phyloP scores from a whole-genome alignment of 2,329 filamentous ascomycete genomes.

The Falciphora oryzae region DNA sequence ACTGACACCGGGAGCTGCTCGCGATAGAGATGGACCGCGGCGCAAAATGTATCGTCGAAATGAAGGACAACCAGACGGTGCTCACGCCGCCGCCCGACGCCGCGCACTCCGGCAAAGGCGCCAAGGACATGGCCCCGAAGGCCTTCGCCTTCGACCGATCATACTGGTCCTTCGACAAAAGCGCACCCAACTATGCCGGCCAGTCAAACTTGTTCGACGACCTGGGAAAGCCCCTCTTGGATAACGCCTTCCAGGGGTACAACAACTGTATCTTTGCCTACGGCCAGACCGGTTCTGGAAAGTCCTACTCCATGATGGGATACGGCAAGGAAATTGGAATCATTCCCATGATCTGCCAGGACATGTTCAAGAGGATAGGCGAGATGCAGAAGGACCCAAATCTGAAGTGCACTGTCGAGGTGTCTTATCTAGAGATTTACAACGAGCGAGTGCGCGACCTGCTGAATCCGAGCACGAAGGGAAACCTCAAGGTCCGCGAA shows the following conservation, averaged over 20 bases:
- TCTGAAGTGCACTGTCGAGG: slow-evolving; percentile 81
- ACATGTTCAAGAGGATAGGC: slow-evolving; percentile 89
- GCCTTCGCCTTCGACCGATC: slow-evolving; percentile 93
- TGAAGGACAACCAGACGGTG: slow-evolving; percentile 89
- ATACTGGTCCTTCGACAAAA: slow-evolving; percentile 95
- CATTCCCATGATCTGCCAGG: slow-evolving; percentile 92
- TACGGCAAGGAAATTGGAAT: slow-evolving; percentile 95
- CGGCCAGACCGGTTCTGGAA: slow-evolving; percentile 95
- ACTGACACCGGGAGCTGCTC: slow-evolving; percentile 7
- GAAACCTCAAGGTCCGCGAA: slow-evolving; percentile 94
- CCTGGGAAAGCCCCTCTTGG: slow-evolving; percentile 80
- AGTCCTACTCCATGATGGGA: slow-evolving; percentile 99
- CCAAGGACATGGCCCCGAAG: slow-evolving; percentile 66
- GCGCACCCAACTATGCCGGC: slow-evolving; percentile 75
- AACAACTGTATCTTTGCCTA: slow-evolving; percentile 99
- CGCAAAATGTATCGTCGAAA: slow-evolving; percentile 95
- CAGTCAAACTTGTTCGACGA: slow-evolving; percentile 87
- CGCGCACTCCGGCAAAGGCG: slow-evolving; percentile 54
- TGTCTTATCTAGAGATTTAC: slow-evolving; percentile 98
- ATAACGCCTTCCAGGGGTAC: slow-evolving; percentile 97
- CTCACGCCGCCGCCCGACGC: slow-evolving; percentile 66
- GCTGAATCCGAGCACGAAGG: slow-evolving; percentile 90
- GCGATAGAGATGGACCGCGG: slow-evolving; percentile 77
- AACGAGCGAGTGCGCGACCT: slow-evolving; percentile 96
- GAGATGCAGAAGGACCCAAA: slow-evolving; percentile 61